Base-by-base conservation (phyloP, 2,329 filamentous ascomycete species). In the Fusarium sterilihyphosum region DNA sequence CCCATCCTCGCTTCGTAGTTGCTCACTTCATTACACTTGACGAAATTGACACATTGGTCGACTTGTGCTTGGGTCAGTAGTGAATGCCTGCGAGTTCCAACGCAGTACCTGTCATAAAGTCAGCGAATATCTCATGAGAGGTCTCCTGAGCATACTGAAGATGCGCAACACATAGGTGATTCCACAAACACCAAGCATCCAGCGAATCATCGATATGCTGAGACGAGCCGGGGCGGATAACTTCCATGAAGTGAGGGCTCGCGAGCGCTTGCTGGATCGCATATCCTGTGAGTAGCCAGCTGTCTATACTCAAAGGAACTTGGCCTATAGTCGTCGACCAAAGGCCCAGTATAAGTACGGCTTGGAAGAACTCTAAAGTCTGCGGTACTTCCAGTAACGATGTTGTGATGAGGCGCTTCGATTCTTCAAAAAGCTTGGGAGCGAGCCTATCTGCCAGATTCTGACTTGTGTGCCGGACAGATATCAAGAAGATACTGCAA, bases 311-410 rank as follows among this genome's bases (percentile, higher is more conserved):
- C n/a, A 80, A 46, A 0, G 77, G 78, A 5, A 72, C 62, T 29
- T 78, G 78, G 0, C 77, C 78, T 8, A 79, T 74, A 2, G 78
- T 79, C 2, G 78, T 80, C 1, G 78, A 80, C 78, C 78, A 80
- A 1, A 80, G 56, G 24, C 78, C 78, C 3, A 80, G 47, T 22
- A 80, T 73, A 2, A 80, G 60, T 0, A 61, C 50, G 3, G 78
- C 76, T 8, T 80, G 78, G n/a, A 79, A 80, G 46, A 75, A 78
- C 24, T 77, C 77, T 6, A 76, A 61, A 2, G 53, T 35, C 31
- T 79, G 77, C 2, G 71, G 68, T 0, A 76, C 71, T 3, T 61
- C 54, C 1, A 80, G 67, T 2, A 80, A 24, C 4, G 73, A 67
- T 0, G 66, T 16, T 2, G 71, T 61, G 1, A 78, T 40, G 4